Conservation (phyloP, 2,329 filamentous ascomycete genomes). For the Beauveria sp. region DNA sequence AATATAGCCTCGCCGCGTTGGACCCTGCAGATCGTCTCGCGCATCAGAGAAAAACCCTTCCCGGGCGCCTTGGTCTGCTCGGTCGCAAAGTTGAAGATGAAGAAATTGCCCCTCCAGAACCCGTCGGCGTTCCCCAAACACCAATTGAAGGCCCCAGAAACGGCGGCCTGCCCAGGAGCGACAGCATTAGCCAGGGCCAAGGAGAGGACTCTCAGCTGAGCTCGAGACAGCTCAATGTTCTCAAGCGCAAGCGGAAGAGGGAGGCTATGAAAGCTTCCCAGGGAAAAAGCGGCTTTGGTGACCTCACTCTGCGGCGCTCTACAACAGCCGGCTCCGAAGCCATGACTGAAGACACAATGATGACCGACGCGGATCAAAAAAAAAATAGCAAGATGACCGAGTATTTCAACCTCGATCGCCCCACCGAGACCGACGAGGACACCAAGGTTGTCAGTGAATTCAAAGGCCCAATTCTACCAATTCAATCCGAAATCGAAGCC, state of each 20-base stretch:
- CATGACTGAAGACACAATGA: constrained; percentile 51
- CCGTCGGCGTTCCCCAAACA: constrained; percentile 32
- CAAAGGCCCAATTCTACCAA: constrained; percentile 72
- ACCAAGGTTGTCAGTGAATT: constrained; percentile 91
- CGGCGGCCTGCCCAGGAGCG: constrained; percentile 25
- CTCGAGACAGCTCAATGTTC: constrained; percentile 85
- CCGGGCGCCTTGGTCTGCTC: constrained; percentile 71
- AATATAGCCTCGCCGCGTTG: constrained; percentile 74
- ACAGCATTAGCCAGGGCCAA: constrained; percentile 30
- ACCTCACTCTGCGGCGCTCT: constrained; percentile 63
- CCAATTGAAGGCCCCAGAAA: constrained; percentile 33
- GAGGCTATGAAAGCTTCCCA: constrained; percentile 78
- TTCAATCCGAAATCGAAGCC: constrained; percentile 78
- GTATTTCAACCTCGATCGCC: constrained; percentile 84
- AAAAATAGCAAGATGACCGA: constrained; percentile 63
- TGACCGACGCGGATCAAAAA: constrained; percentile 42
- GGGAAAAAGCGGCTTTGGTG: constrained; percentile 83
- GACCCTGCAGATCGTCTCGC: constrained; percentile 73
- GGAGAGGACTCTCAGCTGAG: constrained; percentile 68
- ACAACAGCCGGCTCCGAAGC: constrained; percentile 55
- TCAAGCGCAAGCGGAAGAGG: constrained; percentile 89
- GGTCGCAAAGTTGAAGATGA: constrained; percentile 83
- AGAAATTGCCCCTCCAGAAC: constrained; percentile 52
- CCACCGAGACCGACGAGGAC: constrained; percentile 73
- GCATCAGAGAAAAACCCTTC: constrained; percentile 84